Percentiles rank a stretch among this genome's conserved stretches.
Evolutionary conservation across 805 yeast genomes (phyloP).

Genomic region (Barnettozyma sucrosica): DNA sequence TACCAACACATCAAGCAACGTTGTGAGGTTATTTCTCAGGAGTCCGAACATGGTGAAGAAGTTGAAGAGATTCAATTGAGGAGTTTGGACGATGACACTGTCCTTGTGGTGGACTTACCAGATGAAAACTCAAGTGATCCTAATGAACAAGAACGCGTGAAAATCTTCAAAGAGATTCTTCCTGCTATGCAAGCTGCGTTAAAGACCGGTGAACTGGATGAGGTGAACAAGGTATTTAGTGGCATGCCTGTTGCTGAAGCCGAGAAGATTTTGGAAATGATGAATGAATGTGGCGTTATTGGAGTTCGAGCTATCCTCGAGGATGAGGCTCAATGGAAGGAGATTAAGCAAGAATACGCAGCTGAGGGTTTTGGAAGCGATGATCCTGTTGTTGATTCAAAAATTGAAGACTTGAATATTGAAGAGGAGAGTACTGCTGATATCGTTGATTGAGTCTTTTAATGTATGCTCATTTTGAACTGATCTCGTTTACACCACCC

Average conservation of each 20-base stretch:
- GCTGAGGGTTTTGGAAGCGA: neutral
- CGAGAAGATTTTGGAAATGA: conserved; percentile 64
- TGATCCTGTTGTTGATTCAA: neutral
- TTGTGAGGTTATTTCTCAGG: conserved; percentile 59
- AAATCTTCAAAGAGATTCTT: conserved; percentile 54
- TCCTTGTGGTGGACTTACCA: conserved; percentile 68
- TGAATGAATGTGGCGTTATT: conserved; percentile 77
- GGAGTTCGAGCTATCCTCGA: conserved; percentile 75
- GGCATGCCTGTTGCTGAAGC: conserved; percentile 70
- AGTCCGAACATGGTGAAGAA: conserved; percentile 36
- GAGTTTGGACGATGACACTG: conserved; percentile 78
- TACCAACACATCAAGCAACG: conserved; percentile 69
- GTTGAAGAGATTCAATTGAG: conserved; percentile 83
- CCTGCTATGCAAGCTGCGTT: conserved; percentile 67
- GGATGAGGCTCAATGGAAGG: conserved; percentile 62
- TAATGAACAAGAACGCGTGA: conserved; percentile 38
- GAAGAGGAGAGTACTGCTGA: conserved; percentile 30
- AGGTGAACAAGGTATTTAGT: conserved; percentile 78
- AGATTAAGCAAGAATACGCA: conserved; percentile 42
- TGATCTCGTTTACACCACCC: neutral
- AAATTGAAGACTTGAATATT: conserved; percentile 17
- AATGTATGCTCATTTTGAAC: too few species aligned
- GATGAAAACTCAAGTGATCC: conserved; percentile 41
- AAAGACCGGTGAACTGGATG: conserved; percentile 63
- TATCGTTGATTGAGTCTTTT: conserved; percentile 32